Conservation (phyloP, 2,329 filamentous ascomycete genomes). For the Aspergillus intermedius region DNA sequence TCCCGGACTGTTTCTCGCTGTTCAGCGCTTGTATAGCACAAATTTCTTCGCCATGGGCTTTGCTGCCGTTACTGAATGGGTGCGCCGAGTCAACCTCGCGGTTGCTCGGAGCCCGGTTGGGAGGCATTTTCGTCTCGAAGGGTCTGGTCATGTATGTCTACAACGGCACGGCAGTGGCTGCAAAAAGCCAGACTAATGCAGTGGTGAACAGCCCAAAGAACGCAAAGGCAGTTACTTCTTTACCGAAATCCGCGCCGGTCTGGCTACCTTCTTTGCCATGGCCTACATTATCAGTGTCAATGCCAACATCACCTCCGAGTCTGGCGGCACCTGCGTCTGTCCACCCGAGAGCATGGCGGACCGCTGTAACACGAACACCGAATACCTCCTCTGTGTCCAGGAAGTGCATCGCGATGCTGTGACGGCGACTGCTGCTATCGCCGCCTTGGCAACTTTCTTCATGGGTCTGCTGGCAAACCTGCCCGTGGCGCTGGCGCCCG, state of each 20-base stretch:
- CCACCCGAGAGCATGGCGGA: constrained; percentile 38
- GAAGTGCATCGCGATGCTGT: constrained; percentile 70
- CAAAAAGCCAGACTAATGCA: background rate
- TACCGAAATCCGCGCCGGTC: constrained; percentile 74
- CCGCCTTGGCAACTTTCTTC: constrained; percentile 69
- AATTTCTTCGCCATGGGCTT: constrained; percentile 6
- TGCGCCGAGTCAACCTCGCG: constrained; percentile 22
- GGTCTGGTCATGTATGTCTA: constrained; percentile 67
- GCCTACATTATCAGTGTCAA: constrained; percentile 68
- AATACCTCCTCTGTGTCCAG: constrained; percentile 41
- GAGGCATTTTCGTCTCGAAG: constrained; percentile 71
- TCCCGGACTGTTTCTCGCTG: no score
- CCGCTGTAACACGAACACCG: constrained; percentile 43
- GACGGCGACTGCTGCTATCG: constrained; percentile 77
- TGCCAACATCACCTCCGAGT: constrained; percentile 64
- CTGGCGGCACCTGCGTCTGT: constrained; percentile 71
- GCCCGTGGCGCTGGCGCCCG: constrained; percentile 65
- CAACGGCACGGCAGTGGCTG: no score
- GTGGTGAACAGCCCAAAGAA: constrained; percentile 52
- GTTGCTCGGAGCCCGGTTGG: constrained; percentile 63
- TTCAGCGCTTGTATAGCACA: no score
- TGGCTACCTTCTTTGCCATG: constrained; percentile 76
- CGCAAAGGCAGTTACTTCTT: constrained; percentile 71
- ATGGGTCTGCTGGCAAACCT: constrained; percentile 81
- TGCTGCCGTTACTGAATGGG: constrained; percentile 6